Evolutionary conservation across 129 eudicot genomes (phyloP).

Genomic region (Saussurea involucrata): DNA sequence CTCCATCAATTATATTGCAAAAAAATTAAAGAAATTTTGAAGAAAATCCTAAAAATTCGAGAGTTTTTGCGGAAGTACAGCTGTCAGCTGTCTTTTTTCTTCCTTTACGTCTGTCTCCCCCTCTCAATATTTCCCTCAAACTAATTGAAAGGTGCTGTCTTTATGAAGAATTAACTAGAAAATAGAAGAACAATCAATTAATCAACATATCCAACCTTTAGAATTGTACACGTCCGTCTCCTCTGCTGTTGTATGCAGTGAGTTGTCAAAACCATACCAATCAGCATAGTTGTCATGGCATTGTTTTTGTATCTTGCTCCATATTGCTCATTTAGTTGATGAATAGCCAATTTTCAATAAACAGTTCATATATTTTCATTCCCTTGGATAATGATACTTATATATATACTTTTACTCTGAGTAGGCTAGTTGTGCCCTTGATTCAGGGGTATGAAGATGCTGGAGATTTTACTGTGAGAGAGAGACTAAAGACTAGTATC

Average conservation of each 20-base stretch:
- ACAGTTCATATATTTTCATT: background rate
- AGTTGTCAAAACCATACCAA: background rate
- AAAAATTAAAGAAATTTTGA: background rate
- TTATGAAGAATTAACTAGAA: background rate
- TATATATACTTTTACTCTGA: conserved; percentile 25
- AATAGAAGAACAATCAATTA: background rate
- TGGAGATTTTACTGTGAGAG: conserved; percentile 85
- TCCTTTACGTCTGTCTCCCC: too few species aligned
- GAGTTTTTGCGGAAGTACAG: background rate
- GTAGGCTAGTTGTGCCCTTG: conserved; percentile 96
- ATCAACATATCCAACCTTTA: background rate
- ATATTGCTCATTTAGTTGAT: background rate
- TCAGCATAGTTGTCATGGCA: background rate
- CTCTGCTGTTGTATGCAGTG: background rate
- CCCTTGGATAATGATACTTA: conserved; percentile 18
- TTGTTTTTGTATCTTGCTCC: background rate
- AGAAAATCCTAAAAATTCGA: background rate
- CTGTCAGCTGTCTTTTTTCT: background rate
- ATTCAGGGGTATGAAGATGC: conserved; percentile 98
- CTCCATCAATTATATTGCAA: background rate
- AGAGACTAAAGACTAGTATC: conserved; percentile 86
- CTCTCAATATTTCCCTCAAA: background rate
- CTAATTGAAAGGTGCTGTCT: background rate
- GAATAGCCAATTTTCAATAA: background rate
- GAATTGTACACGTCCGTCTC: background rate